These are phyloP conservation scores for Bolboschoenoplectus hybrid DNA, from an alignment of 202 grass and related monocot genomes.

Conservation along the genomic window DNA sequence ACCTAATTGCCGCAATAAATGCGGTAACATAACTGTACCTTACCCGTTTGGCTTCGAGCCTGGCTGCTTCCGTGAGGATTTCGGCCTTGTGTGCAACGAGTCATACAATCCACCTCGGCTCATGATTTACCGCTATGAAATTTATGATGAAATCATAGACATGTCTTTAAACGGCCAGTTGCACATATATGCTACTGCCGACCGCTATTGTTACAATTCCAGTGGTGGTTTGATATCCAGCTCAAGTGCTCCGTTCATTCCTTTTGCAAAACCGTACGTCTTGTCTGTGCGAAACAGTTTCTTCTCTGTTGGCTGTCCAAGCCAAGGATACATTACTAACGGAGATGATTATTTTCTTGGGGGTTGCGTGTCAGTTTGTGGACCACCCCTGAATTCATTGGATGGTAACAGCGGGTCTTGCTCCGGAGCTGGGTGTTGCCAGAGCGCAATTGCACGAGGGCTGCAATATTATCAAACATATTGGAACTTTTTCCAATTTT, in stretches of 20 bases:
- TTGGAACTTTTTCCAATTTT: too few relatives aligned
- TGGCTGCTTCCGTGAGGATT: constrained; percentile 40
- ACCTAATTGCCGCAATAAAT: constrained; percentile 40
- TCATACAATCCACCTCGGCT: constrained; percentile 28
- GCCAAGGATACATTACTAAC: constrained; percentile 43
- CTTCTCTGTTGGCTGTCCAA: constrained; percentile 46
- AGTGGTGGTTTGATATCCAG: background rate
- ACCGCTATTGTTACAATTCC: constrained; percentile 18
- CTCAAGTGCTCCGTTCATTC: too few relatives aligned
- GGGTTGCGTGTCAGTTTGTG: constrained; percentile 54
- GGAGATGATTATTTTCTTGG: background rate
- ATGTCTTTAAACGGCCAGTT: constrained; percentile 38
- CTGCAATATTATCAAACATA: constrained; percentile 17
- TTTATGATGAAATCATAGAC: constrained; percentile 14
- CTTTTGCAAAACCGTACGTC: background rate
- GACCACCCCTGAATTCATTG: background rate
- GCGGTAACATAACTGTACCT: constrained; percentile 26
- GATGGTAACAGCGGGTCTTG: constrained; percentile 8
- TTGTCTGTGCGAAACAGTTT: constrained; percentile 38
- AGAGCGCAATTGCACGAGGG: constrained; percentile 28
- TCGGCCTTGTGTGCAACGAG: constrained; percentile 47
- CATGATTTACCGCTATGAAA: background rate
- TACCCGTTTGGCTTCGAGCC: constrained; percentile 47
- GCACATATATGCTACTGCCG: background rate
- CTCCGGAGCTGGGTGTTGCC: constrained; percentile 63